Conservation (phyloP, 306 rosid species). For the Vigna trinervia region DNA sequence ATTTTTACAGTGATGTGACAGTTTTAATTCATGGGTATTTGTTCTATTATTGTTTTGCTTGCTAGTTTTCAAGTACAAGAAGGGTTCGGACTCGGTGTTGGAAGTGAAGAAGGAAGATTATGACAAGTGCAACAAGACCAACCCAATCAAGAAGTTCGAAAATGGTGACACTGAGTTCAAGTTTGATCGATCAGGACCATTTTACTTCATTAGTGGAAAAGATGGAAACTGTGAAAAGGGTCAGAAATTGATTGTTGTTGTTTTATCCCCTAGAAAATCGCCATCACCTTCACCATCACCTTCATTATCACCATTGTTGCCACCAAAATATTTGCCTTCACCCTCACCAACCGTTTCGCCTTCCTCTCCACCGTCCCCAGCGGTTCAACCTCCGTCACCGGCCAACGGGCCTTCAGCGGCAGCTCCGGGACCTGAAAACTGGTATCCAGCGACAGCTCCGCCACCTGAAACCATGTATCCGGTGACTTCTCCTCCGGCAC, state of each 20-base stretch:
- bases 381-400: not conserved
- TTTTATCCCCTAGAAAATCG: constrained; percentile 52
- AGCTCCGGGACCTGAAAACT: too few relatives aligned
- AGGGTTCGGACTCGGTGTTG: constrained; percentile 78
- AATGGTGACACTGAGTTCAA: constrained; percentile 68
- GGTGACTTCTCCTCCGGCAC: not conserved
- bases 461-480: too few relatives aligned
- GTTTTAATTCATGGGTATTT: constrained; percentile 1
- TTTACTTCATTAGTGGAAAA: constrained; percentile 71
- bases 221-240: constrained; percentile 64
- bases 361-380: not conserved
- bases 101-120: constrained; percentile 70
- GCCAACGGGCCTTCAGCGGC: too few relatives aligned
- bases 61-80: constrained; percentile 75
- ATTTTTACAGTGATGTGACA: not conserved
- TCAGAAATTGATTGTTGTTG: constrained; percentile 65
- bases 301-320: not conserved
- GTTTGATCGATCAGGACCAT: constrained; percentile 69
- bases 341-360: constrained; percentile 34
- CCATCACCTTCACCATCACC: constrained; percentile 14
- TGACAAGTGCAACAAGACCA: constrained; percentile 61
- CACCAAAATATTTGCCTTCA: constrained; percentile 16
- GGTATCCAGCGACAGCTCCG: too few relatives aligned
- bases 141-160: constrained; percentile 66
- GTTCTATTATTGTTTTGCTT: not conserved